Conservation (phyloP, 2,329 filamentous ascomycete genomes). For the Claviceps capensis region DNA sequence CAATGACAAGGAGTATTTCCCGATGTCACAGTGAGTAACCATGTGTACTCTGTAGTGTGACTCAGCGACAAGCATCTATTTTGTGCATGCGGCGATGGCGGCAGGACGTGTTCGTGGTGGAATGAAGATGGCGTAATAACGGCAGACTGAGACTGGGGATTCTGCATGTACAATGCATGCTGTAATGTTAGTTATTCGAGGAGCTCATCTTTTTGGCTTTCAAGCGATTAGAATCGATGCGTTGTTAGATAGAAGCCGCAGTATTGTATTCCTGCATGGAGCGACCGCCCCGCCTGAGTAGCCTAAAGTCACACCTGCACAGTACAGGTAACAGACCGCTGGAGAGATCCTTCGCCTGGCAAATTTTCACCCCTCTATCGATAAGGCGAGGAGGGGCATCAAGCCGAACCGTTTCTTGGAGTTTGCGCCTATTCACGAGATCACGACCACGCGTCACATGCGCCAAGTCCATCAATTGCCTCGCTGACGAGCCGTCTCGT, state of each 20-base stretch:
- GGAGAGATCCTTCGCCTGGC: neutral
- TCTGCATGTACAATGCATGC: no score
- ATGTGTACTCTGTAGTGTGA: no score
- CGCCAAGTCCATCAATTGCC: neutral
- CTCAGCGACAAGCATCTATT: constrained; percentile 8
- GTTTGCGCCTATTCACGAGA: neutral
- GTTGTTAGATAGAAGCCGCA: no score
- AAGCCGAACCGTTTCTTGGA: neutral
- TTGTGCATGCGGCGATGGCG: neutral
- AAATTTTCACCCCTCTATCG: constrained; percentile 11
- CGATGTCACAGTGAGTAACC: constrained; percentile 8
- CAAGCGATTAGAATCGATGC: no score
- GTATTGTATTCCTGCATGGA: no score
- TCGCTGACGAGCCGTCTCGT: constrained; percentile 3
- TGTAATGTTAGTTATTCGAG: no score
- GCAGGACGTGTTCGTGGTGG: constrained; percentile 15
- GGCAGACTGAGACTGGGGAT: no score
- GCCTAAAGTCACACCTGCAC: no score
- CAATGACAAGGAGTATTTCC: constrained; percentile 5
- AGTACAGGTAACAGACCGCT: no score
- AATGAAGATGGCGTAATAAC: constrained; percentile 14
- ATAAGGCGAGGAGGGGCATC: constrained; percentile 9
- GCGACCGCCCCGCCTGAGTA: no score
- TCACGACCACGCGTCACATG: neutral
- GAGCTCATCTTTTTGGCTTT: no score